Base-by-base conservation (phyloP, 108 stramenopile genomes). In the Nannochloropsis salina region DNA sequence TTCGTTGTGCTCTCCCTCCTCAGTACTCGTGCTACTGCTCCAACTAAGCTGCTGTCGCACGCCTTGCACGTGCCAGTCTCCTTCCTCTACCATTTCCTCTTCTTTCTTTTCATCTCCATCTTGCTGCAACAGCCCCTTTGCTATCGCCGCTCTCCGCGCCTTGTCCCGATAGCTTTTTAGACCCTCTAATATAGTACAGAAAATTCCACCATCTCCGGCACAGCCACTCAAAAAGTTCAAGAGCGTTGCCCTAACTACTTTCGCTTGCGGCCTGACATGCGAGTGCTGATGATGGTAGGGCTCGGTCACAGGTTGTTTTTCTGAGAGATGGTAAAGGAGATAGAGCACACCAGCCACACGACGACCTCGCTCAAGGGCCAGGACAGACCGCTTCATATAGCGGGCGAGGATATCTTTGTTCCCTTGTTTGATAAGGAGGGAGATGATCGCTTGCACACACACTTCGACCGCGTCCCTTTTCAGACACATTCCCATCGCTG, bases 261-360 rank as follows among this genome's bases (percentile, higher is more conserved):
- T 74, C 4, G 61, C 61, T 3, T n/a, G 20, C n/a, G 61, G 61
- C 61, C 61, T 4, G 20, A n/a, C 20, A 15, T 4, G 61, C n/a
- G 15, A n/a, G 61, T 74, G 61, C 61, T 74, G 61, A 2, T 74
- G 61, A n/a, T 74, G 61, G 61, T 74, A n/a, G 61, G 61, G 61
- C n/a, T 3, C 61, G 61, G 3, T 15, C 61, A 74, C 15, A n/a
- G 61, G 61, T 74, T 74, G 61, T 6, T 74, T n/a, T 74, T 74
- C 61, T 15, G 61, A 74, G 61, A 74, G 61, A 15, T 74, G 15
- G 61, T n/a, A n/a, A n/a, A 74, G 61, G 61, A 74, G 61, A n/a
- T 74, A 74, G 61, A 74, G 61, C 20, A n/a, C n/a, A 2, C 2
- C 3, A n/a, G 61, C 20, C 1, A 74, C 61, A 8, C 61, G 61